These are phyloP conservation scores for Oryza meridionalis DNA, from an alignment of 176 grass and related monocot genomes.

Conservation along the genomic window DNA sequence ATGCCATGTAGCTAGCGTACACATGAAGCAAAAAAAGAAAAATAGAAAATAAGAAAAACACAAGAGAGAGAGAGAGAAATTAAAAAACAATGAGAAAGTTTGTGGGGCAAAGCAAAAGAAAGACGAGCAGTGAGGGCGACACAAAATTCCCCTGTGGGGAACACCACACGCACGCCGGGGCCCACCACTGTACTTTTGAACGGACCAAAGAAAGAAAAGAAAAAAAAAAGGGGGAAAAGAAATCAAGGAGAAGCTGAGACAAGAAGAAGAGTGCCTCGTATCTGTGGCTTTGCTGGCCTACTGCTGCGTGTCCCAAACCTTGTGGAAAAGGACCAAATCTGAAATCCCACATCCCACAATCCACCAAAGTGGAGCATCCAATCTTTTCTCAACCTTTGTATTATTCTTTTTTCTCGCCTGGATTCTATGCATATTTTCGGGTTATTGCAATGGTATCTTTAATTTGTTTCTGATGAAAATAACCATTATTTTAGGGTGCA, in stretches of 20 bases:
- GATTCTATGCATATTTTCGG: not conserved
- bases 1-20: conserved; percentile 21
- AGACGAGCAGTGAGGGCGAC: conserved; percentile 11
- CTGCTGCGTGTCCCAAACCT: conserved; percentile 43
- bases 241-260: not conserved
- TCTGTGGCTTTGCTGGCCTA: not conserved
- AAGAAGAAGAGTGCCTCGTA: not conserved
- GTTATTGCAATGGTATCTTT: not conserved
- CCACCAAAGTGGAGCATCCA: conserved; percentile 27
- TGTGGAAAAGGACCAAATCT: conserved; percentile 48
- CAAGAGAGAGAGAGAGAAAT: not conserved
- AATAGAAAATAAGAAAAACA: too few relatives aligned
- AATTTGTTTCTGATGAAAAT: not conserved
- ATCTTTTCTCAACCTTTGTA: conserved; percentile 7
- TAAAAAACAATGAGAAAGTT: not conserved
- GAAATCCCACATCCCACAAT: conserved; percentile 3
- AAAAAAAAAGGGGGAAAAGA: not conserved
- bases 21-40: conserved; percentile 16
- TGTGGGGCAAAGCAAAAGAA: conserved; percentile 16
- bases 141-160: conserved; percentile 35
- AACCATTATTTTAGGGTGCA: not conserved
- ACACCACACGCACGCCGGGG: not conserved
- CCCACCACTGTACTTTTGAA: conserved; percentile 3
- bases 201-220: not conserved
- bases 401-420: not conserved